Conservation (phyloP, 345 rosid species). For the Gossypium australe region DNA sequence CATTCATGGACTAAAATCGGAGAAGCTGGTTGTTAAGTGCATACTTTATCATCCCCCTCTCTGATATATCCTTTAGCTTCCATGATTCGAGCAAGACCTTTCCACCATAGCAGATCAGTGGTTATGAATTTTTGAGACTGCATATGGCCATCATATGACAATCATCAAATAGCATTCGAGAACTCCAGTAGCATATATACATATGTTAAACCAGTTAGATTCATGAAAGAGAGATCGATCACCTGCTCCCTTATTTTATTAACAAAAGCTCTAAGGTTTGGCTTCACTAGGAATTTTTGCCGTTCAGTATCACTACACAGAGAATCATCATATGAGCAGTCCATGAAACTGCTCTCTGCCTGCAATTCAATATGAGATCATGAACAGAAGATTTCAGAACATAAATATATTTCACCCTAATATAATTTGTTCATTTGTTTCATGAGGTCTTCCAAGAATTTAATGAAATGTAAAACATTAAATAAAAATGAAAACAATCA, state of each 20-base stretch:
- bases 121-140: slow-evolving; percentile 55
- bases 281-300: slow-evolving; percentile 34
- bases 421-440: not conserved
- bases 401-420: not conserved
- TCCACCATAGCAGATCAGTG: slow-evolving; percentile 74
- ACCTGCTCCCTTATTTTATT: slow-evolving; percentile 75
- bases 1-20: not conserved
- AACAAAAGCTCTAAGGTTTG: slow-evolving; percentile 50
- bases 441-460: not conserved
- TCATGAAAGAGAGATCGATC: not conserved
- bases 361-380: slow-evolving; percentile 16
- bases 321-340: slow-evolving; percentile 38
- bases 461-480: not conserved
- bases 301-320: slow-evolving; percentile 21
- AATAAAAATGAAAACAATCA: not conserved
- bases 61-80: slow-evolving; percentile 66
- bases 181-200: not conserved
- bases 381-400: not conserved
- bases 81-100: slow-evolving; percentile 76
- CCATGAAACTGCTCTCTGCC: slow-evolving; percentile 25
- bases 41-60: slow-evolving; percentile 62
- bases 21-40: not conserved
- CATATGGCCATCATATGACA: slow-evolving; percentile 19
- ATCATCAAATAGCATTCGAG: slow-evolving; percentile 15
- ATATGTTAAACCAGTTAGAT: not conserved